Base-by-base conservation (phyloP, 345 rosid species). In the Murraya paniculata region DNA sequence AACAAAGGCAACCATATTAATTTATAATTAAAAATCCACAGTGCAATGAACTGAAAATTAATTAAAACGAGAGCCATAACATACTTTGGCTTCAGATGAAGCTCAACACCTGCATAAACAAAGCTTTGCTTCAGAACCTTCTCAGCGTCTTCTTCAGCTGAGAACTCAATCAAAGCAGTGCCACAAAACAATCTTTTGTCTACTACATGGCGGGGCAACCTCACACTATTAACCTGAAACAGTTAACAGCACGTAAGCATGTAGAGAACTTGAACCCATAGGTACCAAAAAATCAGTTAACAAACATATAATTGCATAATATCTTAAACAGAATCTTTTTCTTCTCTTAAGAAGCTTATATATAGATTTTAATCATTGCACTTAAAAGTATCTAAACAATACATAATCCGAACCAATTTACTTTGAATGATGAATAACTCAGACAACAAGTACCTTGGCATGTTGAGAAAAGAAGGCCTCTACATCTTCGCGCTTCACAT, bases 41-140 rank as follows among this genome's bases (percentile, higher is more conserved):
- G 21, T 30, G 18, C 28, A 38, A 55, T 28, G 35, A 81, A 72
- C 27, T 18, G 73, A 7, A 55, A 22, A 38, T 64, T 72, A 50
- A 56, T 1, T 7, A 45, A 25, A 27, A 48, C 57, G 19, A 28
- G 50, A 45, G 68, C 59, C 75, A 80, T 58, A 79, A 36, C 90
- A 89, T 84, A 96, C 99, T 92, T 96, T 77, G 95, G 90, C 82
- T 86, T 96, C 67, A 94, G 60, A 80, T 90, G 92, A 79, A 96
- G 82, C 78, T 91, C 85, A 36, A 73, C 89, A 35, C 98, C 98
- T 27, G 86, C 92, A 85, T 86, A 94, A 80, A 82, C 85, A 85
- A 94, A 85, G 77, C 79, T 87, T 81, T 88, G 85, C 73, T 81
- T 83, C 81, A 91, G 79, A 73, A 90, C 50, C 64, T 86, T 90